Base-by-base conservation (phyloP, 2,329 filamentous ascomycete genomes). In the Fonsecaea nubica region DNA sequence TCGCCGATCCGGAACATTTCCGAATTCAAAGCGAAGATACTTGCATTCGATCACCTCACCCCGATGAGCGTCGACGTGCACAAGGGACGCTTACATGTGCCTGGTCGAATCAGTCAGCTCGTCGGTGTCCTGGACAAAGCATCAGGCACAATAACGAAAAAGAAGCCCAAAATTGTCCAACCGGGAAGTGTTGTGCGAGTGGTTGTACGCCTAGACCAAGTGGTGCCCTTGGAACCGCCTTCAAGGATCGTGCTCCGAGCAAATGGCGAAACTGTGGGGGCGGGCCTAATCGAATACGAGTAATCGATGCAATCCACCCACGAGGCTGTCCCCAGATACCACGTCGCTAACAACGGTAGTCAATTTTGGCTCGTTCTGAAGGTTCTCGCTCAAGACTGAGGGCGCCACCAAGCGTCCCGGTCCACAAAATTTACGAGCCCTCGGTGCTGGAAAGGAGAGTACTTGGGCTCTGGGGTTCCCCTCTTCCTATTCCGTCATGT, bases 31-130 rank as follows among this genome's bases (percentile, higher is more conserved):
- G 87, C 91, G 67, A 96, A 96, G 78, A 88, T 95, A 10, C 85
- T 97, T 63, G 92, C 93, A 0, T 96, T 98, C 74, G 92, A 97
- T 67, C 90, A 94, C 69, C 80, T 99, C 15, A 90, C 93, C 79
- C 94, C 94, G 0, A 95, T 94, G 87, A 87, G 88, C 30, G 87
- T 98, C 9, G 94, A 98, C 74, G 88, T 99, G 8, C 93, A 97
- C 77, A 84, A 92, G 21, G 95, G 95, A 0, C 85, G 93, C 8
- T 80, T 98, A 58, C 91, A 97, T 76, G 88, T 89, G 0, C 85
- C 92, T 0, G 95, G 91, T 0, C 86, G 87, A 56, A 90, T 99
- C 48, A 84, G 85, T 60, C 86, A 87, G 68, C 84, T 98, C 70
- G 80, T 90, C 8, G 91, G 90, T 0, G 84, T 89, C 1, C 78